Percentiles rank a stretch among this genome's conserved stretches.
Conservation (phyloP, 2,329 filamentous ascomycete species). For the Camillea tinctor region DNA sequence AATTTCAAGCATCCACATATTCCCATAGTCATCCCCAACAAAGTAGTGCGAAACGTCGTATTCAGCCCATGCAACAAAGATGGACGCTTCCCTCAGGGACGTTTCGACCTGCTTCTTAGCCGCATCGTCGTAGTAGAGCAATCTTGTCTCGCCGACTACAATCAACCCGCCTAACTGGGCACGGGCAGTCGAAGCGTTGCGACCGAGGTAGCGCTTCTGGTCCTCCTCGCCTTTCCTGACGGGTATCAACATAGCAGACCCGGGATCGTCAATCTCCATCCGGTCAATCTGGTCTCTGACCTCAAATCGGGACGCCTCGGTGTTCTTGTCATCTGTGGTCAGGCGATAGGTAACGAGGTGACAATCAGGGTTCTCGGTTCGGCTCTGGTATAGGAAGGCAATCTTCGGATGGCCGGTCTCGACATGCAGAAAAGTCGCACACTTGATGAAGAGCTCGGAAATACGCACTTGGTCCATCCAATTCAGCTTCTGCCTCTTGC, state of each 20-base stretch:
- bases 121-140: constrained; percentile 82
- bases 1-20: constrained; percentile 80
- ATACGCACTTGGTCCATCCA: constrained; percentile 55
- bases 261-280: constrained; percentile 52
- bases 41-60: constrained; percentile 80
- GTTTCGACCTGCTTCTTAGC: constrained; percentile 66
- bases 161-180: constrained; percentile 69
- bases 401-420: constrained; percentile 58
- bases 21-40: constrained; percentile 89
- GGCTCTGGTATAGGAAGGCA: constrained; percentile 57
- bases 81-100: constrained; percentile 68
- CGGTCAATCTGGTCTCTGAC: constrained; percentile 54
- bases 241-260: constrained; percentile 61
- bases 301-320: constrained; percentile 54
- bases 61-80: constrained; percentile 90
- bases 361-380: constrained; percentile 51
- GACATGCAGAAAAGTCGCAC: constrained; percentile 56
- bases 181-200: constrained; percentile 51
- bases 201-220: constrained; percentile 59
- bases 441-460: constrained; percentile 59
- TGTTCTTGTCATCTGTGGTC: constrained; percentile 57
- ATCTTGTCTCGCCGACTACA: constrained; percentile 74
- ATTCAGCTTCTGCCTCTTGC: constrained; percentile 43
- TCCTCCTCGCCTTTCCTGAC: constrained; percentile 54
- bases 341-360: constrained; percentile 59